Evolutionary conservation across 805 yeast genomes (phyloP).

Genomic region (Yarrowia sp.): DNA sequence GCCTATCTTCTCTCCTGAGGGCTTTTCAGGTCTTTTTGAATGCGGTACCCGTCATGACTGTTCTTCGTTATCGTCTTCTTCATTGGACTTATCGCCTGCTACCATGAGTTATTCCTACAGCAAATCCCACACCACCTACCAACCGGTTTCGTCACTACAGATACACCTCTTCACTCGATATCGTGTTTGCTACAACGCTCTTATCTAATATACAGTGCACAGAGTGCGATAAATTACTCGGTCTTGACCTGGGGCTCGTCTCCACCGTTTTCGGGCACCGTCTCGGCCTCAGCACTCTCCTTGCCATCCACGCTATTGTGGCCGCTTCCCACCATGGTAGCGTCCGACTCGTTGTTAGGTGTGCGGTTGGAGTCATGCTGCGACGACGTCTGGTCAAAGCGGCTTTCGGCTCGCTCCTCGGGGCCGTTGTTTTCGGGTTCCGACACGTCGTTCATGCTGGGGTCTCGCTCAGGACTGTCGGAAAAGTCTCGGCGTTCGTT

Average conservation of each 20-base stretch:
- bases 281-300: constrained; percentile 16
- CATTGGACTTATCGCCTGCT: too few species aligned
- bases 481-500: constrained; percentile 35
- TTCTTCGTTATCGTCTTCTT: too few species aligned
- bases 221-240: constrained; percentile 26
- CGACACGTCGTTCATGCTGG: neutral
- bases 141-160: neutral
- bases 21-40: too few species aligned
- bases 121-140: too few species aligned
- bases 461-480: constrained; percentile 25
- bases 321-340: constrained; percentile 24
- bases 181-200: constrained; percentile 11
- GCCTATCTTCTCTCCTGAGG: too few species aligned
- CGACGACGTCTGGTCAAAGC: constrained; percentile 18
- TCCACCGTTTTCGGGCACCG: neutral
- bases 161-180: neutral
- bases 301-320: constrained; percentile 8
- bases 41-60: too few species aligned
- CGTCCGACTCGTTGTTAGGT: constrained; percentile 11
- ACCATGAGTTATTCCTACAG: too few species aligned
- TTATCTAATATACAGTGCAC: constrained; percentile 25
- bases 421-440: neutral
- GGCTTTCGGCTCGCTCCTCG: constrained; percentile 9
- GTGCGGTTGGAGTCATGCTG: constrained; percentile 10
- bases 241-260: neutral